Base-by-base conservation (phyloP, 257 asterid species). In the Petrea volubilis region DNA sequence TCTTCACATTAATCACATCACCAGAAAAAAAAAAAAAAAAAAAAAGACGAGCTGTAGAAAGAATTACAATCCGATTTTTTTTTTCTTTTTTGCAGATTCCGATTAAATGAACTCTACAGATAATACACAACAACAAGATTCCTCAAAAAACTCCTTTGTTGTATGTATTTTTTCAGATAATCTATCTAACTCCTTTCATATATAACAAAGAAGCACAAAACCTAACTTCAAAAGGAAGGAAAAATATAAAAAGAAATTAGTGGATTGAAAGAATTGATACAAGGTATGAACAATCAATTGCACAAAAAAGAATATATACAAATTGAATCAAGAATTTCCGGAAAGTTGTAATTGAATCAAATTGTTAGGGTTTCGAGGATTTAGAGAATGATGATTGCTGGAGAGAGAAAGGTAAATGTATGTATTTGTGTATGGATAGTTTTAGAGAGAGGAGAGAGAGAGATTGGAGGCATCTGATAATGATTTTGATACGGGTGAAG, bases 91-190 rank as follows among this genome's bases (percentile, higher is more conserved):
- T 51, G 17, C 13, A 11, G 53, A 67, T 64, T 70, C 56, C 66
- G 57, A 62, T 60, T 76, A 41, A 13, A 57, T 25, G 53, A 57
- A 67, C 36, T 31, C 31, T 44, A 41, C 53, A 0, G 28, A 15
- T 59, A 80, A 74, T 71, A 77, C 85, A 64, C 80, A 81, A 74
- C 87, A 86, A 83, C 87, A 84, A 84, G 77, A 73, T 67, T 74
- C 70, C 78, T 72, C 69, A 73, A 67, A 83, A 80, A 87, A 55
- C 73, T 57, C 60, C 64, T 82, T 73, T 81, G 87, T 77, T 80
- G 88, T 76, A 66, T 72, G 81, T 67, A 68, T 66, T 29, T 43
- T n/a, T 31, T 5, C 60, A 46, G 77, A 51, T 41, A 63, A 65
- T 70, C 43, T 33, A 51, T 38, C 72, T 64, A 46, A 56, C 74